Percentiles rank a stretch among this genome's conserved stretches.
These are phyloP conservation scores for Macrolepiota albuminosa DNA, from an alignment of 768 basidiomycete species.

Conservation along the genomic window DNA sequence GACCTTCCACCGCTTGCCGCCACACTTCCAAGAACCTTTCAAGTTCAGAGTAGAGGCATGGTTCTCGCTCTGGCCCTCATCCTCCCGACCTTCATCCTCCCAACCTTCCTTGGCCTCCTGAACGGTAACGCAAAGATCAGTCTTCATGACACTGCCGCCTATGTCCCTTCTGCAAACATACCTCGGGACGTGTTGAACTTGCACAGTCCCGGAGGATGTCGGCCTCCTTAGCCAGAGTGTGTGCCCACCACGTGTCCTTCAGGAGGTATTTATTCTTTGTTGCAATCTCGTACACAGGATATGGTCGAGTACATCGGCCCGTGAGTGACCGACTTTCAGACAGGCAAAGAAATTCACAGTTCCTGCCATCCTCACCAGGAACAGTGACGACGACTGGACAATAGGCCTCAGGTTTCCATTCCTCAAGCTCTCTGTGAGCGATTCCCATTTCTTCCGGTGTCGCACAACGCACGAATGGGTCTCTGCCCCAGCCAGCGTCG, in stretches of 20 bases:
- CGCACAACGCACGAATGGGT: too few relatives aligned
- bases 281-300: too few relatives aligned
- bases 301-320: slow-evolving; percentile 16
- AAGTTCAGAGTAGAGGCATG: background rate
- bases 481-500: too few relatives aligned
- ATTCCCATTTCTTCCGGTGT: too few relatives aligned
- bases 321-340: slow-evolving; percentile 9
- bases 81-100: background rate
- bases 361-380: background rate
- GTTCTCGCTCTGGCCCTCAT: background rate
- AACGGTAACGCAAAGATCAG: slow-evolving; percentile 1
- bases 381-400: slow-evolving; percentile 10
- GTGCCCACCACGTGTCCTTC: too few relatives aligned
- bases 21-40: background rate
- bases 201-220: slow-evolving; percentile 13
- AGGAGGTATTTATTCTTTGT: too few relatives aligned
- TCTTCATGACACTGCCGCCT: slow-evolving; percentile 11
- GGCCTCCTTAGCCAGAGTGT: slow-evolving; percentile 15
- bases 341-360: slow-evolving; percentile 8
- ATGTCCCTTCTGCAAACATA: slow-evolving; percentile 27
- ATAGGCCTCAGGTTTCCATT: slow-evolving; percentile 1
- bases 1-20: background rate
- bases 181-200: slow-evolving; percentile 19
- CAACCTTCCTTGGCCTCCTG: background rate
- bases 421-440: background rate